Base-by-base conservation (phyloP, 345 rosid genomes). In the Camelina sativa region DNA sequence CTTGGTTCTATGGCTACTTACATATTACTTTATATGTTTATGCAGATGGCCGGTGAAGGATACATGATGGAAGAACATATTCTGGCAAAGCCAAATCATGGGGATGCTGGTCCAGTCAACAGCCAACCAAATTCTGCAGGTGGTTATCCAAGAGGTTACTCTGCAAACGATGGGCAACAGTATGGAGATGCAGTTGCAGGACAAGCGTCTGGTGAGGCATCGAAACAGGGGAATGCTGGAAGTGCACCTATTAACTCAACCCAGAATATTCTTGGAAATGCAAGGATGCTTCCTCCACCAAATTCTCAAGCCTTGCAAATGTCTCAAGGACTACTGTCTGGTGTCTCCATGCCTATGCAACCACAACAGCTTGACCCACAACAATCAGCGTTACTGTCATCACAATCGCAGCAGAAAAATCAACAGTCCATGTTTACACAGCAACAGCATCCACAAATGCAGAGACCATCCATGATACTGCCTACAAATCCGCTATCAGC, bases 41-140 rank as follows among this genome's bases (percentile, higher is more conserved):
- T 85, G 86, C 86, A 95, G 99, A 87, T 92, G 96, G 13, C 5
- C 12, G 84, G 76, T 34, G 97, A 89, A 44, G 96, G 98, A 50
- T 86, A 79, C 65, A 65, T 6, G 6, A 60, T 83, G 55, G 92
- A 89, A 35, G 96, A 88, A 76, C 81, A 65, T 68, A 68, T 86
- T 74, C 90, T 80, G 56, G 82, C 65, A 48, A 96, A 84, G 77
- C 88, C 85, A 17, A 75, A 68, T 34, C 87, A 74, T 8, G 72
- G 76, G 67, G 86, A 80, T 82, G 23, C 68, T 59, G 66, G 80
- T 62, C 80, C 83, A 13, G 46, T 85, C 59, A 82, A 74, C 82
- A 84, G 80, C 81, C 96, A 86, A 68, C 81, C 68, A 50, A 86
- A 73, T 80, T 66, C 83, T 71, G 72, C 84, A 22, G 88, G 81